These are phyloP conservation scores for Suillus subaureus DNA, from an alignment of 768 basidiomycete genomes.

Conservation along the genomic window DNA sequence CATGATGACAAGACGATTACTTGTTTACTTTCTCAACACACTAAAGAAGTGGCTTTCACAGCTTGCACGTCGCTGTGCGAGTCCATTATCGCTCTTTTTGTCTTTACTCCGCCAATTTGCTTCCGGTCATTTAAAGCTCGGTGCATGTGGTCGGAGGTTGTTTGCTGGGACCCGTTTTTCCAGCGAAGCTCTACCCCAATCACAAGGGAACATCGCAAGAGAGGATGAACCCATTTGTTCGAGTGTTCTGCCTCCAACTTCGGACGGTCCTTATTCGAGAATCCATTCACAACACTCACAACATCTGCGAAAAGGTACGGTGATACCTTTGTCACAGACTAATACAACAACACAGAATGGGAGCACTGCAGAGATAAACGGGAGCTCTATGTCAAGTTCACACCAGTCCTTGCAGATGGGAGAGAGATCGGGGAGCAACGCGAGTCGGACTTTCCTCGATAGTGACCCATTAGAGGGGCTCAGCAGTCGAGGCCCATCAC, in stretches of 20 bases:
- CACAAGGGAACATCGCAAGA: not conserved
- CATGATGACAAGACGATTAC: not conserved
- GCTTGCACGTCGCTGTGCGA: not conserved
- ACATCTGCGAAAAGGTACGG: not conserved
- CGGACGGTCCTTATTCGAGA: not conserved
- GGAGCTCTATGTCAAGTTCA: not conserved
- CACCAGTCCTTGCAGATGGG: not conserved
- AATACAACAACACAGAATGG: not conserved
- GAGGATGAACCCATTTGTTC: not conserved
- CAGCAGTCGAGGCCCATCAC: not conserved
- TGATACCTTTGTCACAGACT: not conserved
- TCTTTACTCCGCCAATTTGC: not conserved
- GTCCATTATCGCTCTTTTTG: not conserved
- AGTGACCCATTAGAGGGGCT: not conserved
- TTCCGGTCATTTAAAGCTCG: not conserved
- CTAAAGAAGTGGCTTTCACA: conserved; percentile 1
- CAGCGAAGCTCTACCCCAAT: not conserved
- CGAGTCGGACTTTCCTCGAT: not conserved
- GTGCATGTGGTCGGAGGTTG: not conserved
- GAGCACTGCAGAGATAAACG: not conserved
- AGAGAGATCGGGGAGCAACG: not conserved
- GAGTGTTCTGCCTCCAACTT: not conserved
- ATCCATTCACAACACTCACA: not conserved
- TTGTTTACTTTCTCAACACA: not conserved
- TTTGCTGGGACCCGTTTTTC: not conserved